Percentiles rank a stretch among this genome's conserved stretches.
These are phyloP conservation scores for Colletotrichum zoysiae DNA, from an alignment of 2,329 filamentous ascomycete species.

Conservation along the genomic window DNA sequence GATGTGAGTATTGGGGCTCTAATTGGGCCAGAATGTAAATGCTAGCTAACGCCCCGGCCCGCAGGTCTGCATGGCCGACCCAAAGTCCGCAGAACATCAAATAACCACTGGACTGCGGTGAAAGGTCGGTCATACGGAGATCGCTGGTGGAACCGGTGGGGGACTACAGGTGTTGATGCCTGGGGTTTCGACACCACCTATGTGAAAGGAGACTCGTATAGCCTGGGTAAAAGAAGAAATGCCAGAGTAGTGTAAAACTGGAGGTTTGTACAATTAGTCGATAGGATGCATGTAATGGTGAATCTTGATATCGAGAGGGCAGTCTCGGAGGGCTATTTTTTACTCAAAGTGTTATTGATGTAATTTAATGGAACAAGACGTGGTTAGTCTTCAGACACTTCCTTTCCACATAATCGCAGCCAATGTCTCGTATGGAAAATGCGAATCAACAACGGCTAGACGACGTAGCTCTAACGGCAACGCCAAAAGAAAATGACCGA, in stretches of 20 bases:
- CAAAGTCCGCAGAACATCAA: background rate
- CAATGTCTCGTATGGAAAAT: too few species aligned
- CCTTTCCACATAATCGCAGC: background rate
- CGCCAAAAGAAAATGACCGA: too few species aligned
- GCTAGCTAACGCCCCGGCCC: fast-evolving
- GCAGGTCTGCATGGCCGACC: constrained; percentile 22
- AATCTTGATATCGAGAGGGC: too few species aligned
- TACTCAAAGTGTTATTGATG: too few species aligned
- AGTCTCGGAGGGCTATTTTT: too few species aligned
- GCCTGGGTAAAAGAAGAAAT: background rate
- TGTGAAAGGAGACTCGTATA: background rate
- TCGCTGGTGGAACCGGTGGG: constrained; percentile 30
- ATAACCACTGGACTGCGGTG: constrained; percentile 24
- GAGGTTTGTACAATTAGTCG: background rate
- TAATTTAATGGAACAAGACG: too few species aligned
- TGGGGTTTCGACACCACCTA: background rate
- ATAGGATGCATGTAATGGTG: too few species aligned
- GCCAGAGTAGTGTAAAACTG: background rate
- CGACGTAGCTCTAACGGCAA: too few species aligned
- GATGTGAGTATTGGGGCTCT: constrained; percentile 18
- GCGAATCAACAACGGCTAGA: too few species aligned
- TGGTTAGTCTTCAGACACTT: too few species aligned
- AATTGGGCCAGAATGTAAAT: fast-evolving
- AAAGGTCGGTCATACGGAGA: constrained; percentile 19
- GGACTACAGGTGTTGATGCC: background rate